Evolutionary conservation across 2,329 filamentous ascomycete genomes (phyloP), one percentile per base, ranked within the genome.

Genomic region (Trichothecium sympodiale): DNA sequence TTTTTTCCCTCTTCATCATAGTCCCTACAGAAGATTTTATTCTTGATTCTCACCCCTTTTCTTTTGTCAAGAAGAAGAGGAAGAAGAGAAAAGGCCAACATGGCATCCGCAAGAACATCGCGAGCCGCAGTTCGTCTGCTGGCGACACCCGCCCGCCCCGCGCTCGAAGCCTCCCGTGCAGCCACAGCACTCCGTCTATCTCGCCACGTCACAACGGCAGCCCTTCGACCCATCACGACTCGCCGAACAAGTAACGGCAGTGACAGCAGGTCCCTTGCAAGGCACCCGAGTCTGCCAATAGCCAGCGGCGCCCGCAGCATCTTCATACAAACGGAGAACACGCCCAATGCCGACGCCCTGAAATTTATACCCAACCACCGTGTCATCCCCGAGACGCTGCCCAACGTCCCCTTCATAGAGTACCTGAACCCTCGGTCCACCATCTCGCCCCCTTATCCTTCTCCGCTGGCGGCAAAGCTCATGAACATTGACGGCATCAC

Each of bases 261-360:
- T 12, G 16, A n/a, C 33, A 34, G 18, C 43, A 43, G 51, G 53
- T 25, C 43, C 44, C 37, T 37, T 56, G 15, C 46, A 29, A 41
- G 38, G 31, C 37, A 31, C 35, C 36, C 44, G 32, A 36, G 35
- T 16, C 41, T 36, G 35, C 43, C 31, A 16, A 5, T 18, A 26
- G 20, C 31, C 31, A 49, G 51, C 36, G 62, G 62, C 34, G 56
- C 56, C 40, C 80, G 89, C 44, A 87, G 78, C 17, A 94, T 98
- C 59, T 98, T 96, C 67, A 98, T 98, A 53, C 91, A 98, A 63
- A 96, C 89, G 5, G 89, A 96, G 55, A 75, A 73, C 45, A 98
- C 91, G 2, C 91, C 91, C 17, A 98, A 98, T 61, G 70, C 78
- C n/a, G 87, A 96, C 64, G 88, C 87, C 25, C 72, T 96, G 52